Percentiles rank a stretch among this genome's conserved stretches.
Evolutionary conservation across 208 protist species (phyloP).

Genomic region (Crithidia sp.): DNA sequence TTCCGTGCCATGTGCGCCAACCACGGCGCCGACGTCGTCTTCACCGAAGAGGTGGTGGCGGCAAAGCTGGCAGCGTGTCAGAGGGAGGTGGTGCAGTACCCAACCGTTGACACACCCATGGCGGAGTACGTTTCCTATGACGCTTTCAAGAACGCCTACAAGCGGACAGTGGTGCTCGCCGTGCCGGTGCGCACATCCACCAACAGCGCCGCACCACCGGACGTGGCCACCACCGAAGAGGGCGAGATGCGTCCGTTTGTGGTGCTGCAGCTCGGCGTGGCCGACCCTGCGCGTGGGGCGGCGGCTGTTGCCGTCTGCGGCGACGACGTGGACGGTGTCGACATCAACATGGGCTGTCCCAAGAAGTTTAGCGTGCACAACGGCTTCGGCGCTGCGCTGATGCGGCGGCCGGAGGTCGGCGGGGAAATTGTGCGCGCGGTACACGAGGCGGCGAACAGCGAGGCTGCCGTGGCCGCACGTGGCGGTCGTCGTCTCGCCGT

Average conservation of each 20-base stretch:
- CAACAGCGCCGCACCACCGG: background rate
- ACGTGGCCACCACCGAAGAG: background rate
- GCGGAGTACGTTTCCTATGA: conserved; percentile 91
- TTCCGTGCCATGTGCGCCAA: conserved; percentile 91
- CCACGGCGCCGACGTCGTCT: conserved; percentile 97
- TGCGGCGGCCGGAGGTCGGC: conserved; percentile 64
- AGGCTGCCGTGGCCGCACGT: conserved; percentile 12
- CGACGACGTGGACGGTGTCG: conserved; percentile 95
- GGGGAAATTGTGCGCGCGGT: conserved; percentile 73
- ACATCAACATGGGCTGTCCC: conserved; percentile 99
- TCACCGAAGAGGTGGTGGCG: conserved; percentile 97
- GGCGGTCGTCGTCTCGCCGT: conserved; percentile 47
- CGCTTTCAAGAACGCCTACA: conserved; percentile 70
- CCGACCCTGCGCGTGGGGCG: conserved; percentile 69
- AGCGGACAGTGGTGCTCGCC: conserved; percentile 66
- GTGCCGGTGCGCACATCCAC: conserved; percentile 7
- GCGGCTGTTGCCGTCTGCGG: conserved; percentile 82
- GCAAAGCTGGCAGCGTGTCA: conserved; percentile 84
- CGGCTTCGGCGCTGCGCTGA: conserved; percentile 97
- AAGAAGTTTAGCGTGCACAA: conserved; percentile 96
- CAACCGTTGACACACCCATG: conserved; percentile 39
- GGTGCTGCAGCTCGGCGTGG: conserved; percentile 95
- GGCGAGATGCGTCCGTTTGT: conserved; percentile 42
- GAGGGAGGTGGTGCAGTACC: conserved; percentile 68
- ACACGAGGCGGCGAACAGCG: conserved; percentile 49